Base-by-base conservation (phyloP, 805 yeast genomes). In the Barnettozyma pratensis region DNA sequence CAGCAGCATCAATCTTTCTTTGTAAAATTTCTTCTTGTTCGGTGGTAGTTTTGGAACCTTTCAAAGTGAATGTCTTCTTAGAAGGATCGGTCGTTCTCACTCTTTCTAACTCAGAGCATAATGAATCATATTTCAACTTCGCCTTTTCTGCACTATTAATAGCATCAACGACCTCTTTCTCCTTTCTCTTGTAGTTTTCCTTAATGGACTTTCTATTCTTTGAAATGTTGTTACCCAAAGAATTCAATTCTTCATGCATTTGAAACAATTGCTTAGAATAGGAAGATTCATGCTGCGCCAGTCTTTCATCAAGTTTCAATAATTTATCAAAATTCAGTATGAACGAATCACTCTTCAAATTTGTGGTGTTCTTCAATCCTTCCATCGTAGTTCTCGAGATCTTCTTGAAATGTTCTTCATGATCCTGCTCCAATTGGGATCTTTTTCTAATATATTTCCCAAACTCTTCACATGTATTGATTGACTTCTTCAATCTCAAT, bases 21-120 rank as follows among this genome's bases (percentile, higher is more conserved):
- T 77, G 81, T 19, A 92, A 71, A 44, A 91, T 96, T 62, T 92
- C 98, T 62, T 94, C 98, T 68, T 92, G 97, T 43, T 76, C 79
- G 45, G 83, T 85, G 1, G 86, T 81, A 0, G 90, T 82, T 55
- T 84, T 85, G 38, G 87, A 79, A 51, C 86, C 85, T 62, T 87
- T 87, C 62, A 94, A 75, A 3, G 92, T 80, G 45, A 91, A 82
- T 53, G 86, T 85, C 57, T 88, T 88, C 65, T 86, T 87, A 49
- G 85, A 76, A 25, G 96, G 96, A 62, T 92, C 97, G 0, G 87
- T 77, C 39, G 81, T 75, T 60, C 85, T 81, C 40, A 90, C 75
- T 57, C 85, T 83, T 56, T 92, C 97, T 65, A 88, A 77, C 57
- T 94, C 98, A 46, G 82, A 85, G 60, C 97, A 89, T 28, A 90